A percentile compares a stretch with the other conserved stretches of the same genome.
Conservation (phyloP, 1,284 basidiomycete genomes). For the Marasmius sp. region DNA sequence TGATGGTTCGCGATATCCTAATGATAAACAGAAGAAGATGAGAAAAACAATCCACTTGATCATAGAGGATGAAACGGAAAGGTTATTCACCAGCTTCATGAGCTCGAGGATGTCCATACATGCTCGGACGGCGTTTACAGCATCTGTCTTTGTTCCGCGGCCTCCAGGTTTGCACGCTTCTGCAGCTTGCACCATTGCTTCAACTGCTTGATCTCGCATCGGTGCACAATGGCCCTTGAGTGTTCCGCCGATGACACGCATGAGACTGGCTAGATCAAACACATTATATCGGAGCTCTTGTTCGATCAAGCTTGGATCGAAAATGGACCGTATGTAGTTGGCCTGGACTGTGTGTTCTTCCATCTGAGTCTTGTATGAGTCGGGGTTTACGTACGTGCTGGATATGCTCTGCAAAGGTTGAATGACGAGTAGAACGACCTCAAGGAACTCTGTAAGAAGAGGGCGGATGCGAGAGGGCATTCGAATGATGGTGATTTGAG, state of each 20-base stretch:
- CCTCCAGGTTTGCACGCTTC: slow-evolving; percentile 54
- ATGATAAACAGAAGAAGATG: slow-evolving; percentile 14
- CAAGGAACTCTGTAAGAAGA: slow-evolving; percentile 76
- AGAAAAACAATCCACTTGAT: slow-evolving; percentile 16
- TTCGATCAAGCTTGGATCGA: slow-evolving; percentile 75
- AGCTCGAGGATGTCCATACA: slow-evolving; percentile 92
- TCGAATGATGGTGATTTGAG: slow-evolving; percentile 54
- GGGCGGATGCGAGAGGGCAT: slow-evolving; percentile 75
- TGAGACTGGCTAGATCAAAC: slow-evolving; percentile 83
- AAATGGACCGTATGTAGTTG: slow-evolving; percentile 58
- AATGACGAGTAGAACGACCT: slow-evolving; percentile 84
- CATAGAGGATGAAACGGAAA: slow-evolving; percentile 16
- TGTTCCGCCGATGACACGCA: slow-evolving; percentile 76
- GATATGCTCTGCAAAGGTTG: slow-evolving; percentile 61
- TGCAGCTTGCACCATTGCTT: slow-evolving; percentile 79
- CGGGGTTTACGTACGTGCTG: slow-evolving; percentile 52
- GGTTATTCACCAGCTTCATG: slow-evolving; percentile 83
- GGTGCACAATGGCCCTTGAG: slow-evolving; percentile 92
- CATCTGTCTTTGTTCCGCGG: slow-evolving; percentile 56
- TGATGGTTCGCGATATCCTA: slow-evolving; percentile 97
- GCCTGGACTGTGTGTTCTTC: slow-evolving; percentile 59
- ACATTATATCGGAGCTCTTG: slow-evolving; percentile 77
- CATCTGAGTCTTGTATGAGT: slow-evolving; percentile 50
- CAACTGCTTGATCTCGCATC: slow-evolving; percentile 84
- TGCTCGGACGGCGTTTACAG: slow-evolving; percentile 76